Base-by-base conservation (phyloP, 1,284 basidiomycete genomes). In the Hemileia vastatrix region DNA sequence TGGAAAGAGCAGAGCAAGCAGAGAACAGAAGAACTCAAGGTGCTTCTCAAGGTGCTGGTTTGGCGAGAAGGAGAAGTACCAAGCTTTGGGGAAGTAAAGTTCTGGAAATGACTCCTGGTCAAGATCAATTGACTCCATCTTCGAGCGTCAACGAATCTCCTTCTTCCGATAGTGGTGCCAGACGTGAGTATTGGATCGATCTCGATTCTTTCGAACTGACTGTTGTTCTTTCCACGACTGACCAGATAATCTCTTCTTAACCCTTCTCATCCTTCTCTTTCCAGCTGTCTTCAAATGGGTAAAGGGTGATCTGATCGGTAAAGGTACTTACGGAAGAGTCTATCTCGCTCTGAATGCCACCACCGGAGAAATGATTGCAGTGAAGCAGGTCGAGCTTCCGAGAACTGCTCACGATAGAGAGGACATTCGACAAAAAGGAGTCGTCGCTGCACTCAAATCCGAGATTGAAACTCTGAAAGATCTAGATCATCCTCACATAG, bases 311-410 rank as follows among this genome's bases (percentile, higher is more conserved):
- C 80, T 96, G 50, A 96, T 98, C 68, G 95, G 94, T 51, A 90
- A 88, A 72, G 95, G 95, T 23, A 95, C 92, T 2, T 99, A 93
- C 72, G 94, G 94, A 5, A 84, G 87, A 53, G 95, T 98, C 36
- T 98, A 96, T 73, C 84, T 97, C 54, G 95, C 91, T 21, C 80
- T 98, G 66, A 98, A 97, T 76, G 90, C 89, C n/a, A 94, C 90
- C 1, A 96, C 93, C 0, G 93, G 93, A 62, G 93, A 97, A 77
- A 94, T 97, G 88, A 94, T 98, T 71, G 95, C 95, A 5, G 95
- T 99, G 68, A 99, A 99, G 78, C 94, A 98, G 78, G 95, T 99
- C 55, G 93, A 97, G 76, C 82, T 94, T 63, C 92, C 92, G 1
- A 84, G 84, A 55, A 93, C 90, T 1, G 85, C 85, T n/a, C 88